Base-by-base conservation (phyloP, 2,329 filamentous ascomycete genomes). In the Diplocarpon mali region DNA sequence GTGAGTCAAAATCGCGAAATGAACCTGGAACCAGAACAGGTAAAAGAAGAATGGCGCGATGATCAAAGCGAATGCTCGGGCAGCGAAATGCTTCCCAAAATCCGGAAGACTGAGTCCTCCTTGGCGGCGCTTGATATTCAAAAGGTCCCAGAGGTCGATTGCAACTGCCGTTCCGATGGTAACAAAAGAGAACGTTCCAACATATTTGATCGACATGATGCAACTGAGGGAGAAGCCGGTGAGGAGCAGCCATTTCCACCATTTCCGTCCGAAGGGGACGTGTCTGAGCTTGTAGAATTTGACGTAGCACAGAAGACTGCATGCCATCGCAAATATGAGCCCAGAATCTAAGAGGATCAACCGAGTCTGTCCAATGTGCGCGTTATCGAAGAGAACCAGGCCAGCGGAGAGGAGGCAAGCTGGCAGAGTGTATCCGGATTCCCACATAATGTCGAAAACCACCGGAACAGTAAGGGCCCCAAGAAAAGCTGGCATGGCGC, bases 21-120 rank as follows among this genome's bases (percentile, higher is more conserved):
- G 92, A 27, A 98, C 89, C 73, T 98, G 92, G 80, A 98, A 98
- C 92, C 92, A 98, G 74, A 98, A 96, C 38, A 98, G 77, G 67
- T 98, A 98, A 67, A 98, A 93, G 60, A 96, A 72, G 72, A 98
- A 95, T 12, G 92, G 92, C 55, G 96, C 77, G 54, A 95, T 64
- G 57, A 96, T 86, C 45, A 98, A 72, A 12, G 85, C 89, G 52
- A 93, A 70, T n/a, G 81, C 77, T 42, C 92, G 85, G 51, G 92
- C 92, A 32, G 70, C 76, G 62, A 98, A 93, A 67, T 98, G 92
- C 69, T 93, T 90, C 53, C 73, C 77, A 62, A 95, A 96, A 35
- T 85, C 74, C 39, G 76, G 70, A 56, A 98, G 72, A 57, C 71
- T 81, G 58, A 98, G 72, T n/a, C 85, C 75, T 39, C 90, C 90